Percentiles rank a stretch among this genome's conserved stretches.
Evolutionary conservation across 1,284 basidiomycete genomes (phyloP).

Genomic region (Golubevia pallescens): DNA sequence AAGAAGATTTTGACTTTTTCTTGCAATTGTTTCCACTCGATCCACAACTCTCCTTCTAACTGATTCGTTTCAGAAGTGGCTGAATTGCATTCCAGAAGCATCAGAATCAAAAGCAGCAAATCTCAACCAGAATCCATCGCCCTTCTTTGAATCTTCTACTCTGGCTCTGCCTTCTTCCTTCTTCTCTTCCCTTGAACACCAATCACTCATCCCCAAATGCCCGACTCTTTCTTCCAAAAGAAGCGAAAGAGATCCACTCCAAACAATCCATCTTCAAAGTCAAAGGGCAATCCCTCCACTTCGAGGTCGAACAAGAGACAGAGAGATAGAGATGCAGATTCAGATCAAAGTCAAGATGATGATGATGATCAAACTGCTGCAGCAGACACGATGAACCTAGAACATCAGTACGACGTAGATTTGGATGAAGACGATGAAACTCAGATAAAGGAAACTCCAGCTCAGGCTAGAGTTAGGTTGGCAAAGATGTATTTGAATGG

Average conservation of each 20-base stretch:
- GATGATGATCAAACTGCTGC: constrained; percentile 15
- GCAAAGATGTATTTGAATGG: constrained; percentile 88
- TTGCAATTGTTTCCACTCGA: too few relatives aligned
- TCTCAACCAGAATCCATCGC: not conserved
- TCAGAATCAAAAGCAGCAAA: too few relatives aligned
- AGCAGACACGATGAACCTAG: constrained; percentile 46
- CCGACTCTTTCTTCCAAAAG: constrained; percentile 63
- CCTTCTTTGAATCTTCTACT: not conserved
- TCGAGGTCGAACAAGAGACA: constrained; percentile 1
- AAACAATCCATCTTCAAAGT: not conserved
- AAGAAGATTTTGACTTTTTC: too few relatives aligned
- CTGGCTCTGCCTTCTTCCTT: not conserved
- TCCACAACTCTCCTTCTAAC: too few relatives aligned
- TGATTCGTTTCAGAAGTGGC: too few relatives aligned
- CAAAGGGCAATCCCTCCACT: constrained; percentile 6
- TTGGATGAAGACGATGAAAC: constrained; percentile 37
- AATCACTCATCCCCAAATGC: constrained; percentile 24
- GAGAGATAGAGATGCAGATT: constrained; percentile 8
- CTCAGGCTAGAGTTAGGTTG: constrained; percentile 86
- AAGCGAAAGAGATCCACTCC: constrained; percentile 48
- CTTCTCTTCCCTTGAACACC: not conserved
- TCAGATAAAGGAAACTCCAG: constrained; percentile 75
- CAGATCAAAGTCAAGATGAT: constrained; percentile 18
- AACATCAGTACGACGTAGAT: constrained; percentile 25
- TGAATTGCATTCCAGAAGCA: too few relatives aligned